Conservation (phyloP, 1,284 basidiomycete genomes). For the Cryptococcus amylolentus region DNA sequence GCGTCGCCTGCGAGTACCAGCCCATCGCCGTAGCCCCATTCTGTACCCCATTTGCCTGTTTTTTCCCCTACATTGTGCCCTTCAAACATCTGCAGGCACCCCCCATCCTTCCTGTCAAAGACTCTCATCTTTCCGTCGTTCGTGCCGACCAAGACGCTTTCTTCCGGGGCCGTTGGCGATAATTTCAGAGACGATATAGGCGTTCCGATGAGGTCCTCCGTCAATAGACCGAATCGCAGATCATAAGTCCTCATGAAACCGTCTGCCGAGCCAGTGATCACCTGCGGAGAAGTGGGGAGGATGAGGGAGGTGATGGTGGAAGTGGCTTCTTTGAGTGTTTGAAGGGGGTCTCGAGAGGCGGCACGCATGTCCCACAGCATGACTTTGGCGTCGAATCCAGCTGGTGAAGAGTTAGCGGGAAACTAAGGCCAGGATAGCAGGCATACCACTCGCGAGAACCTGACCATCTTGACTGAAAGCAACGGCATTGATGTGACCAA, state of each 20-base stretch:
- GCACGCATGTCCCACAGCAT: conserved; percentile 85
- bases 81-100: conserved; percentile 73
- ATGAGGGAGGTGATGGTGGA: conserved; percentile 85
- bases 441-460: conserved; percentile 76
- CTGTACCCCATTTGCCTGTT: conserved; percentile 63
- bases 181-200: conserved; percentile 79
- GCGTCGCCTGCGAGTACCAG: conserved; percentile 85
- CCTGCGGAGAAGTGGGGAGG: conserved; percentile 57
- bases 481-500: conserved; percentile 84
- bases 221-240: conserved; percentile 81
- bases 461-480: conserved; percentile 76
- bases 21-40: conserved; percentile 77
- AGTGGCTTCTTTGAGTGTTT: conserved; percentile 81
- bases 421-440: not conserved
- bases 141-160: conserved; percentile 68
- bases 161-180: conserved; percentile 57
- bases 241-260: conserved; percentile 91
- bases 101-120: conserved; percentile 79
- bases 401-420: conserved; percentile 9
- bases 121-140: conserved; percentile 77
- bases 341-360: conserved; percentile 77
- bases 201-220: conserved; percentile 83
- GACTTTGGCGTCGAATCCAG: conserved; percentile 70
- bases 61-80: conserved; percentile 62
- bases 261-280: conserved; percentile 83